Evolutionary conservation across 352 stramenopile genomes (phyloP), one percentile per base, ranked within the genome.

Genomic region (Pythium grandisporangium): DNA sequence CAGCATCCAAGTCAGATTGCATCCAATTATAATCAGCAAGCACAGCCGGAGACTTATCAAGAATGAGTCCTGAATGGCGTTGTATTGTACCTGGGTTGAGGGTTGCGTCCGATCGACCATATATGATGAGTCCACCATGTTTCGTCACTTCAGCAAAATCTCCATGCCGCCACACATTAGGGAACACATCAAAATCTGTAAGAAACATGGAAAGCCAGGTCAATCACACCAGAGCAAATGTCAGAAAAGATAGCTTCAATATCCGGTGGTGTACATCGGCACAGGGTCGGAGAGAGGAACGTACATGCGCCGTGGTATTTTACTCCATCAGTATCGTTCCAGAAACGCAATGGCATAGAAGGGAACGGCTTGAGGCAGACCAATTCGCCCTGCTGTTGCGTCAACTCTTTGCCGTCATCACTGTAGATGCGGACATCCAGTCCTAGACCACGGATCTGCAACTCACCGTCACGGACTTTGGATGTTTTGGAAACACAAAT

Each of bases 341-440:
- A 87, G 42, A 93, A 93, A 53, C 71, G 58, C 5, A 89, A 53
- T 30, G 81, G 81, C 76, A 90, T 89, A 7, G 76, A 91, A 27
- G 81, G 78, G 53, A 94, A 94, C 16, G 81, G 78, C 52, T 83
- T 78, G 48, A 64, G 61, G 42, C 72, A 86, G 14, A 84, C 66
- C 16, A 87, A 51, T 30, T 86, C 76, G 21, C 70, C 73, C 48
- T 88, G 62, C 24, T 64, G 48, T 46, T 70, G 32, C 38, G 53
- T 20, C 4, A 85, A 42, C 30, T 75, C 44, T 20, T 81, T 63
- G 21, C 57, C 67, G 26, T 82, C 53, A 49, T 89, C 70, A 41
- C 75, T 57, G 38, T 70, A 88, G 33, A 89, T 86, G 44, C 57
- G 65, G 0, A 93, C 77, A 40, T 93, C 75, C 19, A 93, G 60